Conservation (phyloP, 2,329 filamentous ascomycete genomes). For the Colletotrichum cordylinicola region DNA sequence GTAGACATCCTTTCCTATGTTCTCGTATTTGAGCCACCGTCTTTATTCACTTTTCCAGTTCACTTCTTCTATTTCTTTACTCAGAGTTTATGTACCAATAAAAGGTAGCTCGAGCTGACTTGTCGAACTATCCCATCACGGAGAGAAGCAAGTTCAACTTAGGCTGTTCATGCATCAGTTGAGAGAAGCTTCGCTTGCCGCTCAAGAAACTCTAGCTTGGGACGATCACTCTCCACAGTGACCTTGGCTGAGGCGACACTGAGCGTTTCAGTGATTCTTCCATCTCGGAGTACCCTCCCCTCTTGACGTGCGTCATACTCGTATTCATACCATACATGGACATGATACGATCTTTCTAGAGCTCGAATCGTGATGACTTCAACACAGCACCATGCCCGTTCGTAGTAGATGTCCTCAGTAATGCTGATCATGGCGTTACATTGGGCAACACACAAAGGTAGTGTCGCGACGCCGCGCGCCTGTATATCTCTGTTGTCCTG, state of each 20-base stretch:
- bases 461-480: slow-evolving; percentile 33
- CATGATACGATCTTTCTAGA: slow-evolving; percentile 33
- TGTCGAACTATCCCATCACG: not conserved
- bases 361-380: slow-evolving; percentile 38
- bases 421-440: slow-evolving; percentile 46
- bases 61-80: too few relatives aligned
- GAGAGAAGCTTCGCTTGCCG: slow-evolving; percentile 25
- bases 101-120: too few relatives aligned
- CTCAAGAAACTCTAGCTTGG: slow-evolving; percentile 29
- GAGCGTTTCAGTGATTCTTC: slow-evolving; percentile 7
- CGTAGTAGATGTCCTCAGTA: slow-evolving; percentile 37
- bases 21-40: too few relatives aligned
- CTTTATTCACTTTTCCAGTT: too few relatives aligned
- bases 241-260: slow-evolving; percentile 20
- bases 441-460: slow-evolving; percentile 42
- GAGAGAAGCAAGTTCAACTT: not conserved
- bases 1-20: too few relatives aligned
- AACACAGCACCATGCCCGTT: slow-evolving; percentile 42
- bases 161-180: not conserved
- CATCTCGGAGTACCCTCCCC: not conserved
- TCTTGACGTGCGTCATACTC: slow-evolving; percentile 16
- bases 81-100: too few relatives aligned
- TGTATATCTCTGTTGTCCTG: slow-evolving; percentile 34
- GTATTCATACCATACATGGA: slow-evolving; percentile 38
- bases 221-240: slow-evolving; percentile 27